Percentiles rank a stretch among this genome's conserved stretches.
Evolutionary conservation across 2,329 filamentous ascomycete species (phyloP).

Genomic region (Penicillium hesseltinei): DNA sequence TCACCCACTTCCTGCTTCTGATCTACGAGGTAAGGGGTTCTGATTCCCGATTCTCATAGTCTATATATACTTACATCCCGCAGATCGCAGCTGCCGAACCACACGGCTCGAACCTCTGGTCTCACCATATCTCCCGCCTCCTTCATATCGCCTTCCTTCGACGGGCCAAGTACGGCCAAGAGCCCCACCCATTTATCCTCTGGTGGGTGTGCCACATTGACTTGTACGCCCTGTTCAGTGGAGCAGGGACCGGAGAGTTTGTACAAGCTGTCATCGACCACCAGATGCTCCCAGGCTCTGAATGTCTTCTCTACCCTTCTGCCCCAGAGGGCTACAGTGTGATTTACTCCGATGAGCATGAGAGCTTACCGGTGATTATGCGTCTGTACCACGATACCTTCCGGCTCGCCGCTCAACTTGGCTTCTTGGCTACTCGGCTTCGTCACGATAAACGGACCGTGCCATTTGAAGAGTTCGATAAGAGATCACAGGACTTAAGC

Average conservation of each 20-base stretch:
- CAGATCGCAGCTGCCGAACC: constrained; percentile 49
- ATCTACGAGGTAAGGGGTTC: constrained; percentile 52
- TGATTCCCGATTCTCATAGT: background rate
- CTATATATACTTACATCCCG: constrained; percentile 15
- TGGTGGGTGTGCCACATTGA: constrained; percentile 57
- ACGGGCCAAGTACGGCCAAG: constrained; percentile 44
- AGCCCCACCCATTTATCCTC: constrained; percentile 52
- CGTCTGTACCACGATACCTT: constrained; percentile 48
- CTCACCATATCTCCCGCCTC: constrained; percentile 54
- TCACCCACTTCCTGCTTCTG: constrained; percentile 57
- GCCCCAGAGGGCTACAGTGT: constrained; percentile 35
- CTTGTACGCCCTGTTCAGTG: constrained; percentile 55
- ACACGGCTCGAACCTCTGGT: constrained; percentile 52
- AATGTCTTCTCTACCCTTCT: constrained; percentile 39
- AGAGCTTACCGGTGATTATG: constrained; percentile 43
- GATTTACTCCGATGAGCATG: constrained; percentile 38
- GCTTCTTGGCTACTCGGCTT: constrained; percentile 43
- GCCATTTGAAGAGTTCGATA: constrained; percentile 22
- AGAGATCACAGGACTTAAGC: constrained; percentile 34
- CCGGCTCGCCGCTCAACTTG: constrained; percentile 46
- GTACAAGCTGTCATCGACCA: constrained; percentile 48
- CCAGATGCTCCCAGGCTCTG: constrained; percentile 47
- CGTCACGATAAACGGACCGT: constrained; percentile 35
- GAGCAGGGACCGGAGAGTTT: constrained; percentile 52
- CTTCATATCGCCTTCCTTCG: constrained; percentile 51